A percentile compares a stretch with the other conserved stretches of the same genome.
Conservation (phyloP, 2,329 filamentous ascomycete species). For the Hypoxylon sp. region DNA sequence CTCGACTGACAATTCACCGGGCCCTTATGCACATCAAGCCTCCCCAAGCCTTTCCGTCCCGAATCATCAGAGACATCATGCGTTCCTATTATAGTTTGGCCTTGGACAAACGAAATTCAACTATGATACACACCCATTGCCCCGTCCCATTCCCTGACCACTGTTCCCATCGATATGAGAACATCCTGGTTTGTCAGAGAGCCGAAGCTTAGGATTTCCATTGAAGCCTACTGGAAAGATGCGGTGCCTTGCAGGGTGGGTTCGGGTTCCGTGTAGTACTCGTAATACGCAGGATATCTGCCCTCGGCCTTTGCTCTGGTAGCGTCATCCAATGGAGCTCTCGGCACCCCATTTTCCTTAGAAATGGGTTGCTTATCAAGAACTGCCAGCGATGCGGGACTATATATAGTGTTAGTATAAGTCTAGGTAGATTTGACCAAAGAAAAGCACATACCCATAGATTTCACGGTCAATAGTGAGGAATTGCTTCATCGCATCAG, state of each 20-base stretch:
- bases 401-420: slow-evolving; percentile 48
- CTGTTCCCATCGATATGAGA: slow-evolving; percentile 6
- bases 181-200: background rate
- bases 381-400: slow-evolving; percentile 64
- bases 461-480: slow-evolving; percentile 86
- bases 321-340: slow-evolving; percentile 66
- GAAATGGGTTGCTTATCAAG: slow-evolving; percentile 54
- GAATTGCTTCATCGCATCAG: slow-evolving; percentile 89
- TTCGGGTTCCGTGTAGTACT: slow-evolving; percentile 65
- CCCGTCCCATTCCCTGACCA: background rate
- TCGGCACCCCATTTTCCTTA: slow-evolving; percentile 64
- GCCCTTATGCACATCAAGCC: slow-evolving; percentile 38
- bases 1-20: slow-evolving; percentile 7
- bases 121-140: slow-evolving; percentile 39
- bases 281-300: slow-evolving; percentile 67
- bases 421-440: background rate
- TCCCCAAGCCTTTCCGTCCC: slow-evolving; percentile 22
- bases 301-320: slow-evolving; percentile 67
- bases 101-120: slow-evolving; percentile 27
- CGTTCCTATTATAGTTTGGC: slow-evolving; percentile 34
- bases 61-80: slow-evolving; percentile 22
- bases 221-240: slow-evolving; percentile 63
- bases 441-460: slow-evolving; percentile 76
- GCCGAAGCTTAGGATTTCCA: slow-evolving; percentile 1
- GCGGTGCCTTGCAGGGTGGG: slow-evolving; percentile 65